Percentiles rank a stretch among this genome's conserved stretches.
Conservation (phyloP, 148 eudicot genomes). For the Dianthus caryophyllus region DNA sequence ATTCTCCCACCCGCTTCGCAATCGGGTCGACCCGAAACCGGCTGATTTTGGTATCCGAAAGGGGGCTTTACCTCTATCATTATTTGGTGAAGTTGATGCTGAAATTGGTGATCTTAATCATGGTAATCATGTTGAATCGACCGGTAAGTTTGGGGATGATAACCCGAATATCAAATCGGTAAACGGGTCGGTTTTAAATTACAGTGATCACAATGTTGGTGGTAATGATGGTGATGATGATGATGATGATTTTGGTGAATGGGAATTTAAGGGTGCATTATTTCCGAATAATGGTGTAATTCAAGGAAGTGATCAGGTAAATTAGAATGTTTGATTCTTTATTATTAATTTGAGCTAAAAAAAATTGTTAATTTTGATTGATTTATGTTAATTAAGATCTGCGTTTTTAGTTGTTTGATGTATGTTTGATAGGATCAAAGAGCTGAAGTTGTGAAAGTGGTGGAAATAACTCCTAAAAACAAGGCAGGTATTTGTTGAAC, state of each 20-base stretch:
- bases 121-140: not conserved
- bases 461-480: conserved; percentile 19
- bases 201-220: no score
- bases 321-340: not conserved
- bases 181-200: conserved; percentile 23
- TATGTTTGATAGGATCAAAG: conserved; percentile 16
- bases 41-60: conserved; percentile 27
- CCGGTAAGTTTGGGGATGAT: conserved; percentile 13
- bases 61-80: conserved; percentile 68
- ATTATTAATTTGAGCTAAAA: not conserved
- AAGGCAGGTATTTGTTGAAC: conserved; percentile 32
- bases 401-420: not conserved
- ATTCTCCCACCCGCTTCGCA: not conserved
- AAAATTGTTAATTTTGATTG: not conserved
- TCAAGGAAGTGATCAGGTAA: conserved; percentile 38
- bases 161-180: conserved; percentile 27
- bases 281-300: conserved; percentile 21
- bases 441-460: not conserved
- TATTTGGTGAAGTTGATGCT: conserved; percentile 56
- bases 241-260: conserved; percentile 47
- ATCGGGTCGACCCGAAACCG: conserved; percentile 8
- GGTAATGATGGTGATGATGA: no score
- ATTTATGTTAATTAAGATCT: conserved; percentile 4
- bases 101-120: conserved; percentile 19
- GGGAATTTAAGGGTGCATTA: conserved; percentile 73